These are phyloP conservation scores for Chlamydomonas sphaeroides DNA, from an alignment of 139 green algal species.

Conservation along the genomic window DNA sequence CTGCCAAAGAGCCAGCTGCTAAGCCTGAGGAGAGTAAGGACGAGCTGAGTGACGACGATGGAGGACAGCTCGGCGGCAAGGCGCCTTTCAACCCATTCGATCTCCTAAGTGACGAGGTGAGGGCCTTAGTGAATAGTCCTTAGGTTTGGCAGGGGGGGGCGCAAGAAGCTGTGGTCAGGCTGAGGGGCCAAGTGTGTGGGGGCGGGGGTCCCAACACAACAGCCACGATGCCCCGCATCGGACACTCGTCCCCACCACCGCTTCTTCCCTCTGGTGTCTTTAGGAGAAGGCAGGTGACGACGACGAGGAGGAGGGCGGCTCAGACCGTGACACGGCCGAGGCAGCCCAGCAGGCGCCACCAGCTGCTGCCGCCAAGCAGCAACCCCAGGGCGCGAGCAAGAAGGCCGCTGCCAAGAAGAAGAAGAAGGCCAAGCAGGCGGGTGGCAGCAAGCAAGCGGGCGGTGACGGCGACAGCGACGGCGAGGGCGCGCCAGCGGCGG, in stretches of 20 bases:
- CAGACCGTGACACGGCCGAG: not conserved
- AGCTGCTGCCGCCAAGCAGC: not conserved
- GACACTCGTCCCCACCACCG: not conserved
- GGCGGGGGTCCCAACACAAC: no score
- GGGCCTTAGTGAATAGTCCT: no score
- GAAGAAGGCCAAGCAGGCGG: constrained; percentile 37
- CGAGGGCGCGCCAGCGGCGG: constrained; percentile 1
- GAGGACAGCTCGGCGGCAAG: not conserved
- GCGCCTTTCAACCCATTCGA: constrained; percentile 78
- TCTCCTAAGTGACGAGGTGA: constrained; percentile 70
- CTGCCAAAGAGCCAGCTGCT: not conserved
- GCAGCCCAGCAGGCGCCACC: constrained; percentile 26
- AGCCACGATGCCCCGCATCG: no score
- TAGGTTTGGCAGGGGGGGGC: no score
- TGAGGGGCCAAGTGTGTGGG: no score
- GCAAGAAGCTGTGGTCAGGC: no score
- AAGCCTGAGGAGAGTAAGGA: constrained; percentile 25
- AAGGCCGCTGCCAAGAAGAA: constrained; percentile 40
- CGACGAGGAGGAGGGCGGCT: constrained; percentile 7
- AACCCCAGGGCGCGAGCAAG: not conserved
- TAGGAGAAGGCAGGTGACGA: constrained; percentile 5
- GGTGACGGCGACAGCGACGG: constrained; percentile 7
- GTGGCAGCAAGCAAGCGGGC: not conserved
- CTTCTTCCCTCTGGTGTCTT: no score
- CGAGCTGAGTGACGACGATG: constrained; percentile 18